These are phyloP conservation scores for Sporopachydermia lactativora DNA, from an alignment of 805 yeast species.

Conservation along the genomic window DNA sequence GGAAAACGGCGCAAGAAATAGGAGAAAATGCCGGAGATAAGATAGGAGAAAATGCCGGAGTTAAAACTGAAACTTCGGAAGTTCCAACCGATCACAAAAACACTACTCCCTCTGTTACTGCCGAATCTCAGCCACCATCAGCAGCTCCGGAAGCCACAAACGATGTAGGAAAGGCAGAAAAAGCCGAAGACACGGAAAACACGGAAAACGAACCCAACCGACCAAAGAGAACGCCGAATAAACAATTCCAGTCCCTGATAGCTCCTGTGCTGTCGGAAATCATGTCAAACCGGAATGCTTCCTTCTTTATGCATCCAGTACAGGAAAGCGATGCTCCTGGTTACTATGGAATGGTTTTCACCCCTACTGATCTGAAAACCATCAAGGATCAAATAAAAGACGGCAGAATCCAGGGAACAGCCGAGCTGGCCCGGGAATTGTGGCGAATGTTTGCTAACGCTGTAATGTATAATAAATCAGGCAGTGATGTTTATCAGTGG, in stretches of 20 bases:
- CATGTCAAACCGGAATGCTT: constrained; percentile 56
- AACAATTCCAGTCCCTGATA: constrained; percentile 48
- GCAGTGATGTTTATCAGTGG: constrained; percentile 45
- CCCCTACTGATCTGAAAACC: constrained; percentile 57
- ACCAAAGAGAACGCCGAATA: constrained; percentile 18
- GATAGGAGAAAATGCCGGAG: constrained; percentile 4
- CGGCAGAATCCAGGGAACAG: constrained; percentile 33
- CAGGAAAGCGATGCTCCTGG: constrained; percentile 53
- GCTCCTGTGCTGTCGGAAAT: constrained; percentile 49
- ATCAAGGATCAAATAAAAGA: constrained; percentile 44
- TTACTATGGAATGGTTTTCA: constrained; percentile 43
- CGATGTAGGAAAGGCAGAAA: constrained; percentile 10
- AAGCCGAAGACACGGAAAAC: constrained; percentile 9
- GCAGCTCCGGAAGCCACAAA: constrained; percentile 7
- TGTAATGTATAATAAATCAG: constrained; percentile 62
- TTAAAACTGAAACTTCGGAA: constrained; percentile 3
- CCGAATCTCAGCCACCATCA: constrained; percentile 8
- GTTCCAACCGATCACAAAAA: constrained; percentile 6
- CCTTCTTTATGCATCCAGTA: constrained; percentile 62
- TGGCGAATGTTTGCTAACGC: constrained; percentile 75
- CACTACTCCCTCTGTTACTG: constrained; percentile 6
- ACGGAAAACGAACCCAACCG: constrained; percentile 9
- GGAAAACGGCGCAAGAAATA: not conserved
- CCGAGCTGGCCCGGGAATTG: constrained; percentile 51
- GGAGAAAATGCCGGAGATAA: constrained; percentile 1